Conservation (phyloP, 169 alveolate genomes). For the Blepharisma undulans region DNA sequence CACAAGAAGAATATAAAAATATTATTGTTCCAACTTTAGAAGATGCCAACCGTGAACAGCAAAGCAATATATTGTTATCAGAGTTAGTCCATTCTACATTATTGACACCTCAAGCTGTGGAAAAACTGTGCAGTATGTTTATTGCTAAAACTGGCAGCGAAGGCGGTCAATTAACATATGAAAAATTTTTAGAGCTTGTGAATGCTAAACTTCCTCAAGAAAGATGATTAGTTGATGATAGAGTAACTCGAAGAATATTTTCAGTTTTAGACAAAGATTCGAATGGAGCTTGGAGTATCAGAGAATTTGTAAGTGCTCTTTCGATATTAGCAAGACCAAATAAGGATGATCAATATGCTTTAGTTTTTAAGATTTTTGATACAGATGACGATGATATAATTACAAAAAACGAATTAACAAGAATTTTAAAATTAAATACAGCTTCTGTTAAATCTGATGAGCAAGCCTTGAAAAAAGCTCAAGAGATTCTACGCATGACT, state of each 20-base stretch:
- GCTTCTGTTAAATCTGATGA: not conserved
- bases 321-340: not conserved
- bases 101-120: not conserved
- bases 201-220: not conserved
- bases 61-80: not conserved
- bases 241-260: not conserved
- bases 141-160: not conserved
- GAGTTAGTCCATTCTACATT: not conserved
- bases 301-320: not conserved
- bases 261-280: not conserved
- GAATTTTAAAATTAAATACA: not conserved
- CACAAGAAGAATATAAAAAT: not conserved
- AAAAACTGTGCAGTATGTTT: not conserved
- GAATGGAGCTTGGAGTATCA: not conserved
- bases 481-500: not conserved
- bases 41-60: not conserved
- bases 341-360: not conserved
- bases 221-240: not conserved
- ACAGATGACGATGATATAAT: not conserved
- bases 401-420: not conserved
- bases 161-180: not conserved
- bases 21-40: not conserved
- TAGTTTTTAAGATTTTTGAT: not conserved
- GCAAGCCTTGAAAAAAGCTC: not conserved
- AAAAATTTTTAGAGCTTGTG: not conserved